Base-by-base conservation (phyloP, 768 basidiomycete species). In the Boletus bicolor region DNA sequence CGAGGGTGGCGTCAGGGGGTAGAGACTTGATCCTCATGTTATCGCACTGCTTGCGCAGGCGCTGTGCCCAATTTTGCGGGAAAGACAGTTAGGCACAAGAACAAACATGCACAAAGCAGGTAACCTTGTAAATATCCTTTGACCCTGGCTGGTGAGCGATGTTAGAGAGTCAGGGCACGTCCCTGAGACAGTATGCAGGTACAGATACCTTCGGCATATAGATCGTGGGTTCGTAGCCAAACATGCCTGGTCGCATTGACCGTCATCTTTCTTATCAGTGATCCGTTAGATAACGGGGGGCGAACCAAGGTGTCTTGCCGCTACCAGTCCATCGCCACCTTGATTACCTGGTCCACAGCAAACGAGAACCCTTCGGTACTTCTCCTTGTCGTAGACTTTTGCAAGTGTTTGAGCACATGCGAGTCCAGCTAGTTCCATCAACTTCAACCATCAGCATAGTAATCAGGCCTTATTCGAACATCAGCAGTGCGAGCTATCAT, bases 341-440 rank as follows among this genome's bases (percentile, higher is more conserved):
- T 98, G 96, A 66, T 98, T 98, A 41, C 97, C 97, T 7, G 97
- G 95, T 17, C 97, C 97, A 68, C 95, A 98, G 65, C 91, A 93
- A 11, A 98, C 91, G n/a, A 98, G 76, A 7, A 98, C 92, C 11
- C 84, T 82, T 37, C 79, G 80, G 69, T 91, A 84, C 44, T 77
- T 80, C 4, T 85, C 82, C 32, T 79, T 83, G 39, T 75, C 76
- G 68, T 92, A 98, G 0, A 85, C 83, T n/a, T 77, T 86, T 7
- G 89, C 85, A 3, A 98, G 75, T 0, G 90, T 82, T 68, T 95
- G 91, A 0, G 96, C 97, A 67, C 95, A 95, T 1, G 96, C 87
- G 10, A 98, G 76, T 1, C 97, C 97, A 32, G 96, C 96, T 12
- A 98, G 81, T 67, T 98, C 96, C 93, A 98, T 97, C 32, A 98